Percentiles rank a stretch among this genome's conserved stretches.
Conservation (phyloP, 2,329 filamentous ascomycete species). For the Fusarium goolgardi region DNA sequence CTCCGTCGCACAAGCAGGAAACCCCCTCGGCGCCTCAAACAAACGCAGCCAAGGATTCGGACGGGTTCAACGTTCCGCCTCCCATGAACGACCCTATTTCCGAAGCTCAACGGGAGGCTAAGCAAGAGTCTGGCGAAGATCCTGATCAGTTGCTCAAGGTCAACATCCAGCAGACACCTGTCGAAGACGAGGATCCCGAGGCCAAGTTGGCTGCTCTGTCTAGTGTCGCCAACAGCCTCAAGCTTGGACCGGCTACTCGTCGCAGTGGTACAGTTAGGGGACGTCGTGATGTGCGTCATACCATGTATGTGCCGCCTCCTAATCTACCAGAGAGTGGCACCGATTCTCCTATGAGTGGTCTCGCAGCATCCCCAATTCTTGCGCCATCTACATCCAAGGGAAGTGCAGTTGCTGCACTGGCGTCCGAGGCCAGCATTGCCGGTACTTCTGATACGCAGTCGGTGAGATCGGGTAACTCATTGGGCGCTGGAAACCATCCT, state of each 20-base stretch:
- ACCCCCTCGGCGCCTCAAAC: constrained; percentile 49
- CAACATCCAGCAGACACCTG: constrained; percentile 81
- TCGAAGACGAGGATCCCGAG: constrained; percentile 80
- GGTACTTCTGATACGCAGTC: constrained; percentile 86
- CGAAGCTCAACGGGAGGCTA: constrained; percentile 74
- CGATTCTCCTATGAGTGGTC: constrained; percentile 36
- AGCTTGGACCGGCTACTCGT: constrained; percentile 72
- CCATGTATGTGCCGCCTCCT: constrained; percentile 77
- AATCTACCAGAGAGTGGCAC: constrained; percentile 51
- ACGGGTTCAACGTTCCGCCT: constrained; percentile 80
- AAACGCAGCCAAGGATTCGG: constrained; percentile 70
- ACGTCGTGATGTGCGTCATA: constrained; percentile 90
- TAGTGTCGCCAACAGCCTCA: constrained; percentile 79
- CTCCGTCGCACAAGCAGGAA: constrained; percentile 57
- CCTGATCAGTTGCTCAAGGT: constrained; percentile 79
- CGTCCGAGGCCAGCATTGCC: constrained; percentile 71
- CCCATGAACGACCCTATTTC: constrained; percentile 74
- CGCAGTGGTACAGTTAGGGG: constrained; percentile 84
- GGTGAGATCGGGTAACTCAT: constrained; percentile 86
- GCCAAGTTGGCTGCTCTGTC: constrained; percentile 79
- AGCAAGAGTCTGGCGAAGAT: constrained; percentile 63
- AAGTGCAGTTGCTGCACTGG: constrained; percentile 64
- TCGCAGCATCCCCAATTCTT: constrained; percentile 40
- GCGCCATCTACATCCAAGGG: constrained; percentile 42
- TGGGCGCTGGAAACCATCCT: constrained; percentile 74